A percentile compares a stretch with the other conserved stretches of the same genome.
Conservation (phyloP, 2,329 filamentous ascomycete species). For the Arthroderma uncinatum region DNA sequence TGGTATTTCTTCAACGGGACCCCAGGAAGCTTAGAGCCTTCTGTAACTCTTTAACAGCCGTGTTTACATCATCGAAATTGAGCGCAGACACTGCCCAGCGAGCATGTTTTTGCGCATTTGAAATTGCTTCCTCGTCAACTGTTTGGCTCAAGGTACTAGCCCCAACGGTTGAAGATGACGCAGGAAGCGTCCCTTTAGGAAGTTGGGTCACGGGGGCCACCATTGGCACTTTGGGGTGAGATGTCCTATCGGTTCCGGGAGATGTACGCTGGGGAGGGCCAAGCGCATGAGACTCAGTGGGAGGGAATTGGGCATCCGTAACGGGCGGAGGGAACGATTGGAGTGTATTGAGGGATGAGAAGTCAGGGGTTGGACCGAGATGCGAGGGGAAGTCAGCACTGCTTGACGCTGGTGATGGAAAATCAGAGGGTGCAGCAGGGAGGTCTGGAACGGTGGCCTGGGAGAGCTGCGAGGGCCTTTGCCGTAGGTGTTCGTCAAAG, state of each 20-base stretch:
- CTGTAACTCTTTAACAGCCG: constrained; percentile 73
- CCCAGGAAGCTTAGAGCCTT: constrained; percentile 63
- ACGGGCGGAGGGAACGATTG: constrained; percentile 33
- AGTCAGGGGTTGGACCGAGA: constrained; percentile 10
- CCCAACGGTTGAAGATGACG: constrained; percentile 14
- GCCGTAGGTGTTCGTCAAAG: constrained; percentile 12
- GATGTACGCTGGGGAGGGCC: constrained; percentile 15
- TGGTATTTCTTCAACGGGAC: constrained; percentile 37
- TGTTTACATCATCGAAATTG: constrained; percentile 90
- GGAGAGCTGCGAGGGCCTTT: constrained; percentile 22
- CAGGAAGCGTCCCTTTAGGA: not conserved
- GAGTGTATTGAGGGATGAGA: constrained; percentile 22
- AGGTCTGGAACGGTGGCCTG: constrained; percentile 24
- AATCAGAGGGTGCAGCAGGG: constrained; percentile 30
- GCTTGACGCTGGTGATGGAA: constrained; percentile 20
- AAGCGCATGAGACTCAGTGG: constrained; percentile 18
- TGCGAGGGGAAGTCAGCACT: constrained; percentile 13
- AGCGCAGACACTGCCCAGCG: constrained; percentile 94
- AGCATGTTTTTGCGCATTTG: constrained; percentile 83
- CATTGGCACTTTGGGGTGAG: constrained; percentile 3
- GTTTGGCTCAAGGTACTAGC: constrained; percentile 19
- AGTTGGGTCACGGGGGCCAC: constrained; percentile 5
- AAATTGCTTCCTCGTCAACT: constrained; percentile 60
- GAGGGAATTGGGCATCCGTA: constrained; percentile 16
- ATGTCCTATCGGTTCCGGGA: constrained; percentile 7